phyloP scores from a whole-genome alignment of 306 rosid species.

The Cyclanthera cordifolia region DNA sequence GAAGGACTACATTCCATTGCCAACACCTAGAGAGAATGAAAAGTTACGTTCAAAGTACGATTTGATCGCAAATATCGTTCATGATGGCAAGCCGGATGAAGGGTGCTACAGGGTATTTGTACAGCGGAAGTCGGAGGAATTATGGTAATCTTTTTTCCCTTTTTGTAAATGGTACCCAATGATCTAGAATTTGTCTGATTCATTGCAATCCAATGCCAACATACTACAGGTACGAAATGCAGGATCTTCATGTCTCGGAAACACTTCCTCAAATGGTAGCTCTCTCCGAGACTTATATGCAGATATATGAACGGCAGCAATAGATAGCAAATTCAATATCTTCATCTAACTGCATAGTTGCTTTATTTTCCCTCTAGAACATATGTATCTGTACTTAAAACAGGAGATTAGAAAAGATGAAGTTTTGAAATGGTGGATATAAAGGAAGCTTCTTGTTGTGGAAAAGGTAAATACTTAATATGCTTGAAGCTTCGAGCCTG shows the following conservation, averaged over 20 bases:
- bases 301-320: conserved; percentile 90
- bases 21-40: conserved; percentile 60
- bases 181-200: neutral
- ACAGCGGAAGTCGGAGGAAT: conserved; percentile 79
- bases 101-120: conserved; percentile 85
- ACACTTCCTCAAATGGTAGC: conserved; percentile 96
- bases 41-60: conserved; percentile 69
- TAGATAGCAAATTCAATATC: conserved; percentile 8
- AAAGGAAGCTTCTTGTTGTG: neutral
- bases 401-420: neutral
- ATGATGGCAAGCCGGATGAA: conserved; percentile 89
- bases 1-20: conserved; percentile 91
- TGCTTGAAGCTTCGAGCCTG: neutral
- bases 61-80: conserved; percentile 81
- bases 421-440: neutral
- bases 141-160: conserved; percentile 42
- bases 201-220: neutral
- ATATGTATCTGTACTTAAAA: neutral
- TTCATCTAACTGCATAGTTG: neutral
- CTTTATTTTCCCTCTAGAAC: neutral
- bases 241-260: conserved; percentile 87
- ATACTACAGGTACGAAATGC: conserved; percentile 76
- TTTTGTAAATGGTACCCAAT: neutral
- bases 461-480: neutral
- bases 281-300: conserved; percentile 88